Conservation (phyloP, 2,329 filamentous ascomycete species). For the Aspergillus chevalieri region DNA sequence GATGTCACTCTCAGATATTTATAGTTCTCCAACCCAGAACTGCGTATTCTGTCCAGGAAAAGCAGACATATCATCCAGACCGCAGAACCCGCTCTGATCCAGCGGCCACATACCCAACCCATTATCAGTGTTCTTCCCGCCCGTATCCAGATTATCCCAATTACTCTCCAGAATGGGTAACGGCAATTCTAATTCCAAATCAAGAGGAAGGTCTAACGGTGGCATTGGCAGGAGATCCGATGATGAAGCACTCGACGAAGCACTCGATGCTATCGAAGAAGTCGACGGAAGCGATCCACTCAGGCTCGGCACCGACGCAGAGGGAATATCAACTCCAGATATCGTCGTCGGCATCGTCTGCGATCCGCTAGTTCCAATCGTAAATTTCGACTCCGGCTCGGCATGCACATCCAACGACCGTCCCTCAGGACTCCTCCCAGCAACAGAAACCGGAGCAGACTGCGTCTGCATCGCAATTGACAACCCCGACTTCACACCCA, state of each 20-base stretch:
- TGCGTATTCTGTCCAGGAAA: not conserved
- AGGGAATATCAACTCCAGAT: no score
- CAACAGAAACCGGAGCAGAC: not conserved
- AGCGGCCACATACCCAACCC: not conserved
- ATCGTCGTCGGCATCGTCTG: no score
- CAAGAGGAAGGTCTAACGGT: not conserved
- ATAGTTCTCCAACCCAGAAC: not conserved
- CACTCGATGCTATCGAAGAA: slow-evolving; percentile 1
- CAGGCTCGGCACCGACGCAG: no score
- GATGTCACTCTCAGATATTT: not conserved
- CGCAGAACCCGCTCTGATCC: not conserved
- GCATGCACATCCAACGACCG: no score
- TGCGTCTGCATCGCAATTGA: not conserved
- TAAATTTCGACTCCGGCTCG: no score
- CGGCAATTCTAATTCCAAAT: not conserved
- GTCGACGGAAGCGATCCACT: no score
- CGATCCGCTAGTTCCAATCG: no score
- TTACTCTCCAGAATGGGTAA: not conserved
- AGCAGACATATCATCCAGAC: not conserved
- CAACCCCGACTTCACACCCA: slow-evolving; percentile 2
- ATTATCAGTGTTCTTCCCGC: not conserved
- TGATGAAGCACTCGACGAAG: not conserved
- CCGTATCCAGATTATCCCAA: not conserved
- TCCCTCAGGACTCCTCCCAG: no score
- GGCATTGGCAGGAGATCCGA: not conserved